phyloP scores from a whole-genome alignment of 768 basidiomycete genomes.

The Hygrophorus pudorinus region DNA sequence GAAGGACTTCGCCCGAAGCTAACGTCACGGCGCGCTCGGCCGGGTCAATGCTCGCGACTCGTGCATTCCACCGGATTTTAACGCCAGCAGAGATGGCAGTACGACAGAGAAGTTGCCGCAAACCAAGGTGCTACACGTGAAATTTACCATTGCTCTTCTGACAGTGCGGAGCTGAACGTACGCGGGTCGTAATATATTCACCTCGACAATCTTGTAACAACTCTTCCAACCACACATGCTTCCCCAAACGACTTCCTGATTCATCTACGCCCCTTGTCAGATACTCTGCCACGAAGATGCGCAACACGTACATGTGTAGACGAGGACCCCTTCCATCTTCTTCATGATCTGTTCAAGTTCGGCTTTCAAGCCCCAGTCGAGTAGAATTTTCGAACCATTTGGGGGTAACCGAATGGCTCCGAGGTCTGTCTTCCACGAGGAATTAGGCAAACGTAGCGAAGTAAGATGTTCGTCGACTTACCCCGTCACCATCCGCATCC shows the following conservation, averaged over 20 bases:
- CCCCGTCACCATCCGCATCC: no score
- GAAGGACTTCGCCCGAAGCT: conserved; percentile 30
- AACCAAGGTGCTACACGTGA: conserved; percentile 34
- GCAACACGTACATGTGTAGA: conserved; percentile 10
- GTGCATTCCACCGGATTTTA: conserved; percentile 24
- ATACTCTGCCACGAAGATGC: background rate
- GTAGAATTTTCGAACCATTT: conserved; percentile 46
- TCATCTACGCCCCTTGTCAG: conserved; percentile 25
- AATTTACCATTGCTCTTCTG: background rate
- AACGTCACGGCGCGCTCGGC: conserved; percentile 22
- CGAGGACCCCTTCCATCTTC: conserved; percentile 18
- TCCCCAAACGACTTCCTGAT: conserved; percentile 38
- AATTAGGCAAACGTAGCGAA: no score
- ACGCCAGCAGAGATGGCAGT: conserved; percentile 36
- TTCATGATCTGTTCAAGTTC: conserved; percentile 14
- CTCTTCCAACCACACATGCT: conserved; percentile 41
- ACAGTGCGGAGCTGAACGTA: conserved; percentile 21
- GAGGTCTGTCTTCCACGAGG: background rate
- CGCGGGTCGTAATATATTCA: conserved; percentile 26
- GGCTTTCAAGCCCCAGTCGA: conserved; percentile 39
- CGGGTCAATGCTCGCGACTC: conserved; percentile 21
- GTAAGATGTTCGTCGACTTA: no score
- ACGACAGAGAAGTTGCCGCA: conserved; percentile 38
- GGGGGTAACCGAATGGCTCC: conserved; percentile 32
- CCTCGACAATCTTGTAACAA: conserved; percentile 36